Conservation (phyloP, 1,139 yeast genomes). For the Debaryomyces udenii region DNA sequence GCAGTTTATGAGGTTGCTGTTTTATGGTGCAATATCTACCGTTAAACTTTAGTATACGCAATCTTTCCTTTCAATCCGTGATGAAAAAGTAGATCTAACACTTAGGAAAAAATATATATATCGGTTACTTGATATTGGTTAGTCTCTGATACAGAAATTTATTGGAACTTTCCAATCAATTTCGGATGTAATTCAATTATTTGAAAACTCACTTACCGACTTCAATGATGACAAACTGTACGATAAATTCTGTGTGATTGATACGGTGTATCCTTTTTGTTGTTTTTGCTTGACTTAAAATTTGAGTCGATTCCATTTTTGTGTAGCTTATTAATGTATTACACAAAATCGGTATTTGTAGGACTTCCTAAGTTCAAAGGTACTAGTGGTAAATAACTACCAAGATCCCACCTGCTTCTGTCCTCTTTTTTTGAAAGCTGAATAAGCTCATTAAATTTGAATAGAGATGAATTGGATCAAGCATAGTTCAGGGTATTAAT, state of each 20-base stretch:
- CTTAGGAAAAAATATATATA: constrained; percentile 3
- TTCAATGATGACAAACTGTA: constrained; percentile 2
- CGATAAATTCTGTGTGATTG: constrained; percentile 1
- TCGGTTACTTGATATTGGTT: constrained; percentile 6
- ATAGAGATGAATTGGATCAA: too few relatives aligned
- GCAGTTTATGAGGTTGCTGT: background rate
- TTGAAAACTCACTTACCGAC: constrained; percentile 1
- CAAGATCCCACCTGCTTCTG: too few relatives aligned
- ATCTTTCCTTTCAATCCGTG: constrained; percentile 4
- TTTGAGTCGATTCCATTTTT: background rate
- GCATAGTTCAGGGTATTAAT: too few relatives aligned
- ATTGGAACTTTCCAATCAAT: too few relatives aligned
- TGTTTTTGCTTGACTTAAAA: constrained; percentile 7
- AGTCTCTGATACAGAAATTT: constrained; percentile 1
- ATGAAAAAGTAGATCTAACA: constrained; percentile 7
- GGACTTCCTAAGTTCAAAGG: too few relatives aligned
- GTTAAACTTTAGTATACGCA: background rate
- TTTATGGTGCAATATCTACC: too few relatives aligned
- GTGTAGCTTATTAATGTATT: constrained; percentile 1
- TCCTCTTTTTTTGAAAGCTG: too few relatives aligned
- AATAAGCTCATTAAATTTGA: too few relatives aligned
- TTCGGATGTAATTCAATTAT: background rate
- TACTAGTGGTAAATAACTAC: too few relatives aligned
- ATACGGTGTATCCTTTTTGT: constrained; percentile 5
- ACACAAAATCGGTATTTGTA: too few relatives aligned